A percentile compares a stretch with the other conserved stretches of the same genome.
phyloP scores from a whole-genome alignment of 2,329 filamentous ascomycete genomes.

The Aaosphaeria arxii region DNA sequence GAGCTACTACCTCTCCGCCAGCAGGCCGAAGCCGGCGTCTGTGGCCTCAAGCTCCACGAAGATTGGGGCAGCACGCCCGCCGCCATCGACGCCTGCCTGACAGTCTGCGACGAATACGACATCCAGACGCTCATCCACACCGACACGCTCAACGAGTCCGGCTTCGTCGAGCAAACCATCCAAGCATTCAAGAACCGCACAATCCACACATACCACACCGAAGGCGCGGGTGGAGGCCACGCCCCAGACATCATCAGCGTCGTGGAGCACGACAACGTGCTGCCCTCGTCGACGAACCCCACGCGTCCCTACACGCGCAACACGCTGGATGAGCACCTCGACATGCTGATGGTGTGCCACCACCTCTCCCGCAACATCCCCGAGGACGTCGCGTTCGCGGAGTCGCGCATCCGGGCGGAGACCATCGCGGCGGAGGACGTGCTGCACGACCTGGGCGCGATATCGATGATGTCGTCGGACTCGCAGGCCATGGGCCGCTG shows the following conservation, averaged over 20 bases:
- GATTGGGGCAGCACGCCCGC: constrained; percentile 93
- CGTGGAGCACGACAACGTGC: constrained; percentile 82
- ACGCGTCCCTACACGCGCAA: constrained; percentile 88
- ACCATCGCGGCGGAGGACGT: constrained; percentile 97
- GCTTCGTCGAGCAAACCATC: constrained; percentile 92
- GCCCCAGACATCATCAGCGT: constrained; percentile 95
- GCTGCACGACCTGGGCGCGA: constrained; percentile 88
- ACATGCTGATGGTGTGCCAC: constrained; percentile 99
- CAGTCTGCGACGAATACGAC: constrained; percentile 85
- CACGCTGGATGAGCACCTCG: constrained; percentile 92
- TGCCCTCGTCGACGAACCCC: constrained; percentile 89
- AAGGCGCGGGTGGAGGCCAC: constrained; percentile 91
- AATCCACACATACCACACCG: constrained; percentile 96
- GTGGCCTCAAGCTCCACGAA: constrained; percentile 90
- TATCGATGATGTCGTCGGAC: constrained; percentile 96
- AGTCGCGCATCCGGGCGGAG: constrained; percentile 89
- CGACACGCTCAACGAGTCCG: constrained; percentile 92
- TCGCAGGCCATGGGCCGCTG: constrained; percentile 96
- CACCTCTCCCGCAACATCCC: constrained; percentile 89
- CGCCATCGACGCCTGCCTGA: constrained; percentile 78
- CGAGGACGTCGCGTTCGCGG: constrained; percentile 93
- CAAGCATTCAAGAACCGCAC: constrained; percentile 80
- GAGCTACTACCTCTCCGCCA: constrained; percentile 68
- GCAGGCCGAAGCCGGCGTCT: constrained; percentile 78
- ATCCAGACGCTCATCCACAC: constrained; percentile 94